These are phyloP conservation scores for Kwoniella bestiolae DNA, from an alignment of 768 basidiomycete species.

Conservation along the genomic window DNA sequence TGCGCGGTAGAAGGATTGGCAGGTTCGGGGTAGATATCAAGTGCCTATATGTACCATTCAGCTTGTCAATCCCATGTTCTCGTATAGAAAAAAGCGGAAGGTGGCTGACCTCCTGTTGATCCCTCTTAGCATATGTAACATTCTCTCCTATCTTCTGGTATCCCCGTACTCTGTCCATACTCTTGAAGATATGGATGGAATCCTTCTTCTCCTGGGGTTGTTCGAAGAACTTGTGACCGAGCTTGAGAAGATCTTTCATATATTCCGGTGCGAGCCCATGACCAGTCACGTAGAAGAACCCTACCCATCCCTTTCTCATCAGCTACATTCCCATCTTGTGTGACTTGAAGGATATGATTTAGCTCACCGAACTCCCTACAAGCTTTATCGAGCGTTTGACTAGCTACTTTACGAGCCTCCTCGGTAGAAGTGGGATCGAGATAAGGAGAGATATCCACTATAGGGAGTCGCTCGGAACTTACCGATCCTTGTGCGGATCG, in stretches of 20 bases:
- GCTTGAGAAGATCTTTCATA: constrained; percentile 26
- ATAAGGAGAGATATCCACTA: constrained; percentile 36
- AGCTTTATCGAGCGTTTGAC: constrained; percentile 29
- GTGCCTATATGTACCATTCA: constrained; percentile 16
- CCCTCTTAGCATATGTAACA: constrained; percentile 41
- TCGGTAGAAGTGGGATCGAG: constrained; percentile 21
- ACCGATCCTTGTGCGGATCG: constrained; percentile 19
- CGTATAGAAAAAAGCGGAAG: not conserved
- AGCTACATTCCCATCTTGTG: not conserved
- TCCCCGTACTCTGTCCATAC: constrained; percentile 31
- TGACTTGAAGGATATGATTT: not conserved
- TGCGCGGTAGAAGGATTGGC: constrained; percentile 22
- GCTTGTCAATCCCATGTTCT: too few relatives aligned
- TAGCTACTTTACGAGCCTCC: constrained; percentile 19
- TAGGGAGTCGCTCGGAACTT: constrained; percentile 23
- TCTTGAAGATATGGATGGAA: constrained; percentile 34
- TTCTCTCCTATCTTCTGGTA: constrained; percentile 41
- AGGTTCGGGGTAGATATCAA: constrained; percentile 43
- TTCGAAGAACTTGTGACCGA: constrained; percentile 39
- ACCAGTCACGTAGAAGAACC: constrained; percentile 44
- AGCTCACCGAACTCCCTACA: constrained; percentile 33
- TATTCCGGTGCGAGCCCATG: constrained; percentile 30
- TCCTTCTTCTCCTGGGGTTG: constrained; percentile 32
- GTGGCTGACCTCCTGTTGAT: constrained; percentile 32
- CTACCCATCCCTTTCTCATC: constrained; percentile 1